Conservation (phyloP, 2,329 filamentous ascomycete genomes). For the Colletotrichum plurivorum region DNA sequence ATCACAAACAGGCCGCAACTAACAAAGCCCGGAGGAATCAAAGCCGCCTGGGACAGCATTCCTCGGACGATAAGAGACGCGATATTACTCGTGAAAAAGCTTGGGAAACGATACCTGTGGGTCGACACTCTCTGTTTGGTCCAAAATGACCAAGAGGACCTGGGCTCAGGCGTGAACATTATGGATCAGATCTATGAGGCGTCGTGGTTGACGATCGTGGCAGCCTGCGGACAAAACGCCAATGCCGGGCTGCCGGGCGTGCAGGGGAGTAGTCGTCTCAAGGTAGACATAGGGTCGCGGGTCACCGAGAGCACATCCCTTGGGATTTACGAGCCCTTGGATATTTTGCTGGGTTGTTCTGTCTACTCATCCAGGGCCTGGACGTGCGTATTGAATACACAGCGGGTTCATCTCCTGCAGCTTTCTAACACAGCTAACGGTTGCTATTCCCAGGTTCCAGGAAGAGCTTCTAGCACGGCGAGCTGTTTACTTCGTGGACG, state of each 20-base stretch:
- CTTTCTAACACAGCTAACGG: not conserved
- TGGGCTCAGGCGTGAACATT: not conserved
- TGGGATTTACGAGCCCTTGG: not conserved
- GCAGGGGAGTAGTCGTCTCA: not conserved
- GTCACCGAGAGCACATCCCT: not conserved
- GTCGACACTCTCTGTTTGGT: constrained; percentile 35
- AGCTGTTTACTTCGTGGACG: not conserved
- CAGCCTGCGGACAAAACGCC: constrained; percentile 1
- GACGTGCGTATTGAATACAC: not conserved
- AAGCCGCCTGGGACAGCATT: not conserved
- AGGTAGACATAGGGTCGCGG: not conserved
- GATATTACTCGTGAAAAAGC: constrained; percentile 14
- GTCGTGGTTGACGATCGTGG: constrained; percentile 1
- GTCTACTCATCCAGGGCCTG: not conserved
- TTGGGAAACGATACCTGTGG: constrained; percentile 35
- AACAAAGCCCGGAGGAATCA: not conserved
- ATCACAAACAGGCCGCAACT: not conserved
- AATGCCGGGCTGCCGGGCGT: not conserved
- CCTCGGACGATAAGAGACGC: constrained; percentile 15
- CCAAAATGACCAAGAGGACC: constrained; percentile 25
- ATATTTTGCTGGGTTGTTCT: rapidly evolving
- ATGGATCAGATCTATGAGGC: constrained; percentile 2
- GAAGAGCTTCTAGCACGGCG: not conserved
- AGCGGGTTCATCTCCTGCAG: not conserved
- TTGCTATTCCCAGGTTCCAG: not conserved